Percentiles rank a stretch among this genome's conserved stretches.
phyloP scores from a whole-genome alignment of 2,329 filamentous ascomycete species.

The Colletotrichum navitas region DNA sequence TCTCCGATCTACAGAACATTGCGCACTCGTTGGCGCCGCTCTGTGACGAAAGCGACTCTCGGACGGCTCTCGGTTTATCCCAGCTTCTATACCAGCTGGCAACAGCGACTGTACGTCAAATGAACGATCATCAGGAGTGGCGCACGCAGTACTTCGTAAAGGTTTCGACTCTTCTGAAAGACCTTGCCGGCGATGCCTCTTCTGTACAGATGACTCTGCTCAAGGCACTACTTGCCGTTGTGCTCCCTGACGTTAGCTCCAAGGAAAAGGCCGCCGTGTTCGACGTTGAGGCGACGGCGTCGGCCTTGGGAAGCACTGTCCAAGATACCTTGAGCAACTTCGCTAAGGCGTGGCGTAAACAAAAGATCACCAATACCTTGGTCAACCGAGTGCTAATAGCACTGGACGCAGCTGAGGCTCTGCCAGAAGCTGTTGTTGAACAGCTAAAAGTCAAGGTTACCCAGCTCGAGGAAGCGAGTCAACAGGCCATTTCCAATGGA shows the following conservation, averaged over 20 bases:
- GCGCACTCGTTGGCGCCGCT: slow-evolving; percentile 49
- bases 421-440: slow-evolving; percentile 49
- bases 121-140: slow-evolving; percentile 59
- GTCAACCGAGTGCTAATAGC: slow-evolving; percentile 33
- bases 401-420: slow-evolving; percentile 46
- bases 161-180: slow-evolving; percentile 45
- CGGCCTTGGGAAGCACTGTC: slow-evolving; percentile 16
- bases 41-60: slow-evolving; percentile 20
- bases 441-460: slow-evolving; percentile 50
- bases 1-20: slow-evolving; percentile 51
- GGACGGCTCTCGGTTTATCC: slow-evolving; percentile 16
- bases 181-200: slow-evolving; percentile 36
- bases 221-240: slow-evolving; percentile 50
- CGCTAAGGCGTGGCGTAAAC: slow-evolving; percentile 28
- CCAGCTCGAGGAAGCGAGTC: slow-evolving; percentile 53
- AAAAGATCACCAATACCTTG: slow-evolving; percentile 23
- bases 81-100: slow-evolving; percentile 41
- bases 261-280: slow-evolving; percentile 29
- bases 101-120: slow-evolving; percentile 55
- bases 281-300: slow-evolving; percentile 4
- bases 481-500: slow-evolving; percentile 51
- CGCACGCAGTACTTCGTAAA: slow-evolving; percentile 56
- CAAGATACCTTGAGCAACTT: slow-evolving; percentile 32
- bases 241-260: slow-evolving; percentile 47
- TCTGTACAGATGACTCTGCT: slow-evolving; percentile 53